A percentile compares a stretch with the other conserved stretches of the same genome.
These are phyloP conservation scores for Helicostylum pulchrum DNA, from an alignment of 192 early-diverging fungal genomes.

Conservation along the genomic window DNA sequence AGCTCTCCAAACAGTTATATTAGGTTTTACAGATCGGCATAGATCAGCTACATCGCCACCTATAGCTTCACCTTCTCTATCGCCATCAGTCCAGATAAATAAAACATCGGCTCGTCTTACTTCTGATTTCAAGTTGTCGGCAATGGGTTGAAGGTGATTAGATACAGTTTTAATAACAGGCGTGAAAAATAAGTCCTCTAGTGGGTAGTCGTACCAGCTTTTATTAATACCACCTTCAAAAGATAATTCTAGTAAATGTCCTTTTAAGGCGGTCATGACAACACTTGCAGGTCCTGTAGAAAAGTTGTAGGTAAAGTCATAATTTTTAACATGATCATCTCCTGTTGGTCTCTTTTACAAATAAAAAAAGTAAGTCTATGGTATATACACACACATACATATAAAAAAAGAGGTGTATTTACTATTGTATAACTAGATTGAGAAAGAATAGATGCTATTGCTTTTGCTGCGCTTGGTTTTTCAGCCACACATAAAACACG, in stretches of 20 bases:
- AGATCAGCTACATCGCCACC: conserved; percentile 78
- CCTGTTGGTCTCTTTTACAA: conserved; percentile 35
- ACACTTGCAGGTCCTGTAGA: conserved; percentile 54
- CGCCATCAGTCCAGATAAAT: conserved; percentile 99
- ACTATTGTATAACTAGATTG: conserved; percentile 40
- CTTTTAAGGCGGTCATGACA: conserved; percentile 79
- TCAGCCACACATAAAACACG: conserved; percentile 94
- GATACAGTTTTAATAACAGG: conserved; percentile 43
- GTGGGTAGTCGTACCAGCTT: conserved; percentile 61
- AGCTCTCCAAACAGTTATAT: conserved; percentile 75
- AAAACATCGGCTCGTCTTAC: conserved; percentile 60
- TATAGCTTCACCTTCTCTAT: conserved; percentile 94
- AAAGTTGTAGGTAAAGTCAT: conserved; percentile 66
- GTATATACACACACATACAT: not conserved
- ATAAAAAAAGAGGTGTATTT: conserved; percentile 10
- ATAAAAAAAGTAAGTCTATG: not conserved
- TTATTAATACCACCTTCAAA: conserved; percentile 56
- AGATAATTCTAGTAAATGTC: conserved; percentile 72
- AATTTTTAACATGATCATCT: conserved; percentile 77
- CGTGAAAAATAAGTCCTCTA: conserved; percentile 65
- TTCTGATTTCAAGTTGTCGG: conserved; percentile 62
- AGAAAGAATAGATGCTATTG: conserved; percentile 75
- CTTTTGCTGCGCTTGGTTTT: conserved; percentile 85
- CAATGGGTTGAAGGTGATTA: conserved; percentile 33
- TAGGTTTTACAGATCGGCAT: conserved; percentile 58